These are phyloP conservation scores for Pleurostoma richardsiae DNA, from an alignment of 2,329 filamentous ascomycete genomes.

Conservation along the genomic window DNA sequence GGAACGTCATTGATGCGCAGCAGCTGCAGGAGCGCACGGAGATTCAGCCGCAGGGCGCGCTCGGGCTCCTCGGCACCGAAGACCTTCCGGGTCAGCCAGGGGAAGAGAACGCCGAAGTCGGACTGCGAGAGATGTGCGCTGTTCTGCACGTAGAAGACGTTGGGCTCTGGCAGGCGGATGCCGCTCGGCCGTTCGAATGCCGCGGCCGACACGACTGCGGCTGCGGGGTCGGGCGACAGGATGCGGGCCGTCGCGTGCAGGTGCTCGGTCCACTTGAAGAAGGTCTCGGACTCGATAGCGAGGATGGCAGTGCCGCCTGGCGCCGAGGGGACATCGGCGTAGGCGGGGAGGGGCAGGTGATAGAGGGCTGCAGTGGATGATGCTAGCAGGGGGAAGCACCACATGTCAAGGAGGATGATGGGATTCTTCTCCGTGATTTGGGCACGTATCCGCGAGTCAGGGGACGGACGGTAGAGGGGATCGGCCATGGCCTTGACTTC, in stretches of 20 bases:
- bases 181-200: constrained; percentile 37
- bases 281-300: constrained; percentile 69
- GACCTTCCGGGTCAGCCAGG: constrained; percentile 58
- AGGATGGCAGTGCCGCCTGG: constrained; percentile 57
- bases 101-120: constrained; percentile 80
- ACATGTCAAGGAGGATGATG: constrained; percentile 71
- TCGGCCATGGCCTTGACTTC: constrained; percentile 40
- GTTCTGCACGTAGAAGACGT: constrained; percentile 68
- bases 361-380: constrained; percentile 59
- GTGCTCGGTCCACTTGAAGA: constrained; percentile 73
- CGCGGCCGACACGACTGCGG: constrained; percentile 31
- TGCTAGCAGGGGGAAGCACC: constrained; percentile 68
- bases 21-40: constrained; percentile 53
- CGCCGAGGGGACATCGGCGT: constrained; percentile 52
- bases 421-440: constrained; percentile 67
- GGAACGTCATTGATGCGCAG: constrained; percentile 43
- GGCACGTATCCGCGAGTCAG: constrained; percentile 47
- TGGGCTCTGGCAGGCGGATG: constrained; percentile 43
- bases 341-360: constrained; percentile 68
- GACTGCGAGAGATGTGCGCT: constrained; percentile 80
- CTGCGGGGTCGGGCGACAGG: constrained; percentile 52
- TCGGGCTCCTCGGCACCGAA: constrained; percentile 55
- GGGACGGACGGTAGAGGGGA: constrained; percentile 57
- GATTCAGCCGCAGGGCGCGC: constrained; percentile 52
- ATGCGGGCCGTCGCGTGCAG: constrained; percentile 63